Percentiles rank a stretch among this genome's conserved stretches.
phyloP scores from a whole-genome alignment of 176 grass and related monocot genomes.

The Raddia distichophylla region DNA sequence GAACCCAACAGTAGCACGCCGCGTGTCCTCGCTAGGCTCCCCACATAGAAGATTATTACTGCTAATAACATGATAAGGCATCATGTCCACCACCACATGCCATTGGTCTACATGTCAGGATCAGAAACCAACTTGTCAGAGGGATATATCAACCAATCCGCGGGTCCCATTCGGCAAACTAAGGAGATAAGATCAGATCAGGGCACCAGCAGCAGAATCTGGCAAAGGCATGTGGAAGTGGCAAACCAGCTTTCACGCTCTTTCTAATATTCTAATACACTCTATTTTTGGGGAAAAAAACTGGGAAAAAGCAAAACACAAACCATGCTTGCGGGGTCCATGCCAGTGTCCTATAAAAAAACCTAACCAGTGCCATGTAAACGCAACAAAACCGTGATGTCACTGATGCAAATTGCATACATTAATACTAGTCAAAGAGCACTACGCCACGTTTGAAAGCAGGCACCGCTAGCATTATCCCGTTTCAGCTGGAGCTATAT shows the following conservation, averaged over 20 bases:
- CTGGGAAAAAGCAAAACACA: background rate
- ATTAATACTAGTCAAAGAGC: slow-evolving; percentile 47
- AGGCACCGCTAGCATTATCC: slow-evolving; percentile 41
- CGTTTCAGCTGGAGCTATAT: slow-evolving; percentile 32
- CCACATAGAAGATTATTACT: background rate
- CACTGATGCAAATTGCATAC: slow-evolving; percentile 11
- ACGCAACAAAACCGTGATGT: slow-evolving; percentile 36
- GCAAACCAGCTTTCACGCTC: slow-evolving; percentile 43
- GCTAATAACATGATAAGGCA: slow-evolving; percentile 21
- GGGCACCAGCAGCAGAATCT: slow-evolving; percentile 46
- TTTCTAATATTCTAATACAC: background rate
- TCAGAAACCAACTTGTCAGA: slow-evolving; percentile 15
- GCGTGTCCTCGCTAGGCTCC: slow-evolving; percentile 32
- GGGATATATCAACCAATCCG: slow-evolving; percentile 18
- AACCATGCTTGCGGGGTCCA: slow-evolving; percentile 26
- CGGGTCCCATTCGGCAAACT: slow-evolving; percentile 32
- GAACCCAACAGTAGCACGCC: slow-evolving; percentile 7
- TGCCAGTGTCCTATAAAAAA: slow-evolving; percentile 28
- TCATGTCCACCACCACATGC: background rate
- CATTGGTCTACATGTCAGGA: slow-evolving; percentile 13
- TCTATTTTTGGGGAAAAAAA: background rate
- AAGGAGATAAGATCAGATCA: slow-evolving; percentile 55
- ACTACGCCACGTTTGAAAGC: slow-evolving; percentile 38
- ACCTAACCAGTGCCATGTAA: slow-evolving; percentile 24
- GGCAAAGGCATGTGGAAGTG: slow-evolving; percentile 54